Evolutionary conservation across 2,329 filamentous ascomycete species (phyloP).

Genomic region (Podosphaera fusca): DNA sequence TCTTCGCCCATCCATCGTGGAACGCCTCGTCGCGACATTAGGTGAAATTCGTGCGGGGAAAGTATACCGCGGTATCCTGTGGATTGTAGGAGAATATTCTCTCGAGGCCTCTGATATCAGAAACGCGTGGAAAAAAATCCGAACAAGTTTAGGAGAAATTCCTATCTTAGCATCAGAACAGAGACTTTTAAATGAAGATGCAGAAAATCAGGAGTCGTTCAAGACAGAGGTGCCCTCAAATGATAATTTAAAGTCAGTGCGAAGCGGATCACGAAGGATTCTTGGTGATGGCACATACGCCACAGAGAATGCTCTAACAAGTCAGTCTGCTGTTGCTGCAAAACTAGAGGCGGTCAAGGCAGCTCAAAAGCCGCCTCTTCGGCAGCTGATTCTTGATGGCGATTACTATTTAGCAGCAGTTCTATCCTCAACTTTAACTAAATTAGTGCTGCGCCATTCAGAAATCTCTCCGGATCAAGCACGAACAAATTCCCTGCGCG

Average conservation of each 20-base stretch:
- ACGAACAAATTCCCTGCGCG: constrained; percentile 78
- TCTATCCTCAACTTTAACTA: constrained; percentile 85
- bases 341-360: constrained; percentile 92
- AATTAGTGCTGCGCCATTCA: constrained; percentile 90
- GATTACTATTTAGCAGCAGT: constrained; percentile 94
- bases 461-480: constrained; percentile 72
- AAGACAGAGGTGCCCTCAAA: constrained; percentile 46
- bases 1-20: constrained; percentile 66
- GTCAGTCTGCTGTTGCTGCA: constrained; percentile 69
- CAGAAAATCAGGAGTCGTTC: constrained; percentile 41
- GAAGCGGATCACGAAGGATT: constrained; percentile 72
- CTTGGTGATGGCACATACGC: constrained; percentile 94
- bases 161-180: constrained; percentile 92
- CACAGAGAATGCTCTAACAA: constrained; percentile 87
- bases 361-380: constrained; percentile 81
- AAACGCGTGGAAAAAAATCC: constrained; percentile 90
- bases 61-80: constrained; percentile 87
- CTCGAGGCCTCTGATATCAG: constrained; percentile 82
- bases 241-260: constrained; percentile 54
- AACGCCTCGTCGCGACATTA: constrained; percentile 70
- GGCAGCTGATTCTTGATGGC: constrained; percentile 86
- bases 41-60: constrained; percentile 89
- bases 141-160: constrained; percentile 83
- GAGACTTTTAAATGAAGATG: constrained; percentile 62
- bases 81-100: constrained; percentile 96